Base-by-base conservation (phyloP, 140 eudicot species). In the Senecio squalidus region DNA sequence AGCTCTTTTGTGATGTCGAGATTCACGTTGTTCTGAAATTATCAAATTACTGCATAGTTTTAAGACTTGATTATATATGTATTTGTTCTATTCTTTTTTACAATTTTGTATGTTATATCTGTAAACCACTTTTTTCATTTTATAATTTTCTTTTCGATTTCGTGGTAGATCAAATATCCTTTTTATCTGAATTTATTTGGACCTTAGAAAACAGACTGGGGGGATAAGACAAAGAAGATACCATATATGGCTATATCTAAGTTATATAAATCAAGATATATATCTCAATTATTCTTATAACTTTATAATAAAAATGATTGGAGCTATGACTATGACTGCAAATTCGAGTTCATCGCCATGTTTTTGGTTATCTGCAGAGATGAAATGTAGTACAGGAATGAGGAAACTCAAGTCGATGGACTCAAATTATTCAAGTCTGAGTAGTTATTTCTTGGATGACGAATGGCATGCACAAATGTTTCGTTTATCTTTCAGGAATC, bases 221-320 rank as follows among this genome's bases (percentile, higher is more conserved):
- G 31, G 55, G 75, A 68, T 48, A 75, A 69, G 75, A 75, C 80
- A 75, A 62, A 39, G 58, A 38, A 54, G 75, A 74, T 72, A 27
- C 73, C 60, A 6, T 50, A n/a, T 5, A 13, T 1, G 24, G 15
- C 13, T 27, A 47, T 15, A 36, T 69, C 27, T 68, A 44, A 47
- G 43, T 33, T 62, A 11, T 69, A 40, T 23, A 16, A n/a, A n/a
- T n/a, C n/a, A n/a, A n/a, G 33, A 38, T 50, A 26, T 34, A 34
- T 25, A 40, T 62, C 22, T 26, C n/a, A 18, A 29, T 13, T 7
- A n/a, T 14, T 51, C 38, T 51, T 14, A 0, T 4, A 34, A 36
- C 43, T n/a, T 21, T 0, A 24, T 5, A n/a, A n/a, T 0, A 27
- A 51, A 51, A 25, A 51, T 53, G 62, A 43, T 9, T 36, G 66